phyloP scores from a whole-genome alignment of 345 rosid genomes.

The Iberis pinnata region DNA sequence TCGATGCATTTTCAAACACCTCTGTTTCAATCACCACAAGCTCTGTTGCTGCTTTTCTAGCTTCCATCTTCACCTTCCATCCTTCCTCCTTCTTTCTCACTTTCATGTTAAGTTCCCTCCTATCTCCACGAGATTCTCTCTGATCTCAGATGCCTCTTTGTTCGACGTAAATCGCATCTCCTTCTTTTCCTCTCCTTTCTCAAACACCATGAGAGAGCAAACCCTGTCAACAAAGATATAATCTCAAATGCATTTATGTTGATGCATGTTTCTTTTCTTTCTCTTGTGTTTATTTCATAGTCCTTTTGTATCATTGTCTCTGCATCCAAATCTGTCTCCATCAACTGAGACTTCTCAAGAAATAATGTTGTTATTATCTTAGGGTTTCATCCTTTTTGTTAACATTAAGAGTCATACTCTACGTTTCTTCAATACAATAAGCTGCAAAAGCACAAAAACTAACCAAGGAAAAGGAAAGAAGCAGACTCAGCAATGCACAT shows the following conservation, averaged over 20 bases:
- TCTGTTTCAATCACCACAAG: constrained; percentile 62
- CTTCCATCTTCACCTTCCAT: constrained; percentile 61
- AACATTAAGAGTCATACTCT: too few relatives aligned
- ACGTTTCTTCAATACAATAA: too few relatives aligned
- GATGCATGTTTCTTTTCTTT: constrained; percentile 36
- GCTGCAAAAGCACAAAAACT: too few relatives aligned
- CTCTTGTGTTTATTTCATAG: too few relatives aligned
- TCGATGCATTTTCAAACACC: constrained; percentile 72
- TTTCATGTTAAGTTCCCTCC: constrained; percentile 53
- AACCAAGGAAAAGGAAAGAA: too few relatives aligned
- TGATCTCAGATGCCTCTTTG: constrained; percentile 49
- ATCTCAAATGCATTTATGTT: constrained; percentile 87
- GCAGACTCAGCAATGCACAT: too few relatives aligned
- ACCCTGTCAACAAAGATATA: constrained; percentile 68
- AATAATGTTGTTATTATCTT: too few relatives aligned
- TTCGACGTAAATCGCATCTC: constrained; percentile 62
- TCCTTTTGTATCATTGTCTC: too few relatives aligned
- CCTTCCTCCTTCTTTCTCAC: constrained; percentile 52
- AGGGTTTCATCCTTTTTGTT: too few relatives aligned
- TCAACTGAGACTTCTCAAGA: too few relatives aligned
- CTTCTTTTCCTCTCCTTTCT: constrained; percentile 49
- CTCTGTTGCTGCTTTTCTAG: constrained; percentile 54
- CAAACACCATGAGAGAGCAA: constrained; percentile 74
- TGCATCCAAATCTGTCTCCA: too few relatives aligned
- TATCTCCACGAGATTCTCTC: constrained; percentile 57